These are phyloP conservation scores for Aspergillus ibericus DNA, from an alignment of 2,329 filamentous ascomycete genomes.

Conservation along the genomic window DNA sequence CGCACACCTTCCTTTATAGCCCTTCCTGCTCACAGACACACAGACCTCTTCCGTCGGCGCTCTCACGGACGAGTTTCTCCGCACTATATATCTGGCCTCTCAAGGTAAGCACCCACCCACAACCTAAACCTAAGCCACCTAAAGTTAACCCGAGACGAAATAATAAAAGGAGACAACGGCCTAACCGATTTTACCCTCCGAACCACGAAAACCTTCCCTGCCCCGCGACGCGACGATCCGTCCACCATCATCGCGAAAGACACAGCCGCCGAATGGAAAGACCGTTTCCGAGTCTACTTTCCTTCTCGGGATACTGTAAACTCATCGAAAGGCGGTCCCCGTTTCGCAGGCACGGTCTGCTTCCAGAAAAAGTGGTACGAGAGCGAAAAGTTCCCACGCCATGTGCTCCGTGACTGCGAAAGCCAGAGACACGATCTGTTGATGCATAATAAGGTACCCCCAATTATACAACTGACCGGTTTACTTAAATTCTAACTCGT, in stretches of 20 bases:
- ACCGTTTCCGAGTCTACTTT: constrained; percentile 74
- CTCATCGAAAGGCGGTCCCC: constrained; percentile 62
- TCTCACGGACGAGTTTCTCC: constrained; percentile 67
- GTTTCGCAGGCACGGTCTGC: constrained; percentile 78
- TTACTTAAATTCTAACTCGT: not conserved
- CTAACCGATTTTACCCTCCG: constrained; percentile 45
- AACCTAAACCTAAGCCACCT: not conserved
- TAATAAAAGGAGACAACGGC: constrained; percentile 47
- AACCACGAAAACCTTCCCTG: constrained; percentile 26
- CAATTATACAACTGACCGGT: too few species aligned
- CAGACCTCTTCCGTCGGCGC: constrained; percentile 80
- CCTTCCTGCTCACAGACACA: constrained; percentile 14
- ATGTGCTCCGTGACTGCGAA: constrained; percentile 71
- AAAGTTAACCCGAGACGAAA: not conserved
- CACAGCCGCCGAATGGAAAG: constrained; percentile 42
- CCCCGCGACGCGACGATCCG: constrained; percentile 39
- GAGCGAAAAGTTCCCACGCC: constrained; percentile 66
- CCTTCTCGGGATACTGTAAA: constrained; percentile 70
- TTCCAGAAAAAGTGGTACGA: constrained; percentile 73
- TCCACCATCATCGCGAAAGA: constrained; percentile 42
- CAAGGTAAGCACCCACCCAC: constrained; percentile 45
- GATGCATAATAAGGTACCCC: constrained; percentile 81
- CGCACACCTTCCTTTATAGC: not conserved
- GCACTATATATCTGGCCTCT: constrained; percentile 58
- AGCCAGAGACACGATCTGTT: constrained; percentile 71